A percentile compares a stretch with the other conserved stretches of the same genome.
phyloP scores from a whole-genome alignment of 805 yeast species.

The Phaffomyces thermotolerans region DNA sequence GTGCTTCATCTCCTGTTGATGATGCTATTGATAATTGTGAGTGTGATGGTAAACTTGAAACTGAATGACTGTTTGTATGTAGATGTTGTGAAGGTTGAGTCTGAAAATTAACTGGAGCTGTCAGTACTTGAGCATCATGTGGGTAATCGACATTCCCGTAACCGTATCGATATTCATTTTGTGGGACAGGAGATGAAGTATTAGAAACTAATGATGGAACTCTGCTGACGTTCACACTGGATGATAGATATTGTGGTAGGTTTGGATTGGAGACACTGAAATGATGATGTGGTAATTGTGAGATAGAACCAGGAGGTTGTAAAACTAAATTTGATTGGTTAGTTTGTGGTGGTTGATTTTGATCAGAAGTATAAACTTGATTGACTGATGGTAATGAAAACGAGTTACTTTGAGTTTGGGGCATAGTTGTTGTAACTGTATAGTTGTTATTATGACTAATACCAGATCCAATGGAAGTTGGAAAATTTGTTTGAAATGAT shows the following conservation, averaged over 20 bases:
- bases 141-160: not conserved
- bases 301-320: not conserved
- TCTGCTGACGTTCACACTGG: too few relatives aligned
- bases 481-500: not conserved
- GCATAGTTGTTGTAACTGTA: constrained; percentile 1
- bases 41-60: constrained; percentile 2
- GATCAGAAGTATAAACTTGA: not conserved
- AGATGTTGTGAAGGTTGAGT: not conserved
- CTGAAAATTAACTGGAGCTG: not conserved
- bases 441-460: constrained; percentile 2
- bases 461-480: not conserved
- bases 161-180: not conserved
- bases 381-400: constrained; percentile 12
- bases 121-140: too few relatives aligned
- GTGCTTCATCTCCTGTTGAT: constrained; percentile 12
- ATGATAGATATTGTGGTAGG: not conserved
- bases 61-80: constrained; percentile 1
- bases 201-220: too few relatives aligned
- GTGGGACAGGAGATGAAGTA: too few relatives aligned
- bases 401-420: not conserved
- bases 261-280: not conserved
- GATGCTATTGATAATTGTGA: not conserved
- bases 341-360: constrained; percentile 6
- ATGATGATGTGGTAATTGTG: constrained; percentile 4
- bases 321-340: not conserved